These are phyloP conservation scores for Aeschynomene evenia DNA, from an alignment of 306 rosid species.

Conservation along the genomic window DNA sequence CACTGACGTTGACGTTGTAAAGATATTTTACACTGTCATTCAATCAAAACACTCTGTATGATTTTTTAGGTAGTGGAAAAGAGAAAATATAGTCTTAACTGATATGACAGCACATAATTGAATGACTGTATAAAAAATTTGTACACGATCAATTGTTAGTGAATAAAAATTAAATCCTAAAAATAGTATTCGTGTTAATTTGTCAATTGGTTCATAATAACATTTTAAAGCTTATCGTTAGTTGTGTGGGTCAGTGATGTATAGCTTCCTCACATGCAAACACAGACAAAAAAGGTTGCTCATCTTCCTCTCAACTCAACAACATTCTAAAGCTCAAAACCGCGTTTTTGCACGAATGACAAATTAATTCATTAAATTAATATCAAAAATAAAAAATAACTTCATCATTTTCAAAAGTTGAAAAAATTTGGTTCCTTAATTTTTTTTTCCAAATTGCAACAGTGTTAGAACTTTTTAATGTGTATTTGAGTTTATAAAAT, in stretches of 20 bases:
- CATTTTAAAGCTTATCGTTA: neutral
- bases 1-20: too few species aligned
- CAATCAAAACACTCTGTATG: too few species aligned
- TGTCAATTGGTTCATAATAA: neutral
- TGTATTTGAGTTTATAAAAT: neutral
- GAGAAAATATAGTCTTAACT: too few species aligned
- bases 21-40: too few species aligned
- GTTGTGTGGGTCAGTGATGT: conserved; percentile 32
- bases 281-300: conserved; percentile 10
- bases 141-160: too few species aligned
- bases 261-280: conserved; percentile 35
- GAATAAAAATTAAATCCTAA: too few species aligned
- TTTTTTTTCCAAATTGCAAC: neutral
- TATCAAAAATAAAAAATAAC: neutral
- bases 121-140: too few species aligned
- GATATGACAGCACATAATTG: too few species aligned
- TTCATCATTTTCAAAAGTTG: conserved; percentile 9
- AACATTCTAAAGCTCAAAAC: conserved; percentile 44
- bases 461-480: neutral
- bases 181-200: neutral
- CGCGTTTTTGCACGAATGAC: conserved; percentile 63
- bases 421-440: neutral
- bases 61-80: too few species aligned
- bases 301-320: conserved; percentile 5
- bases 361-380: conserved; percentile 4